phyloP scores from a whole-genome alignment of 1,139 yeast genomes.

The Zygosaccharomyces pseudobailii region DNA sequence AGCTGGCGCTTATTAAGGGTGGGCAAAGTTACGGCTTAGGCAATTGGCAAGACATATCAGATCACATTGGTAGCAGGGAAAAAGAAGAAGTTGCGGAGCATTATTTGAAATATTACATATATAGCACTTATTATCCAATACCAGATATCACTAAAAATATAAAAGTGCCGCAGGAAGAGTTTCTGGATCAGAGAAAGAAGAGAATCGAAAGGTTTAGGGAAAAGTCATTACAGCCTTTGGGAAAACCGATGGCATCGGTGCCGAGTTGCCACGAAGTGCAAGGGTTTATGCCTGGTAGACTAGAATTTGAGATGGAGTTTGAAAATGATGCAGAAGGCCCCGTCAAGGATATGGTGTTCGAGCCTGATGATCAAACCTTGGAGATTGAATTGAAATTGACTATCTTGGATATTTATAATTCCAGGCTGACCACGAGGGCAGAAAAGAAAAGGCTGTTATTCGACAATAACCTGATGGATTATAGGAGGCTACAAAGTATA shows the following conservation, averaged over 20 bases:
- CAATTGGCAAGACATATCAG: slow-evolving; percentile 96
- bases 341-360: slow-evolving; percentile 92
- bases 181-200: slow-evolving; percentile 61
- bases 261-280: slow-evolving; percentile 97
- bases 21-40: slow-evolving; percentile 90
- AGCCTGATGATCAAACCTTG: slow-evolving; percentile 81
- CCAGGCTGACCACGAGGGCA: slow-evolving; percentile 84
- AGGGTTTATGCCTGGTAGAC: slow-evolving; percentile 97
- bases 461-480: slow-evolving; percentile 74
- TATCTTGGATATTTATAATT: slow-evolving; percentile 81
- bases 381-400: slow-evolving; percentile 88
- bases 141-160: slow-evolving; percentile 76
- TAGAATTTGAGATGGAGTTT: slow-evolving; percentile 92
- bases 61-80: slow-evolving; percentile 86
- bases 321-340: slow-evolving; percentile 96
- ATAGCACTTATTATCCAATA: slow-evolving; percentile 69
- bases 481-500: slow-evolving; percentile 50
- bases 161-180: slow-evolving; percentile 59
- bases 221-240: slow-evolving; percentile 71
- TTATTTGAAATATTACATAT: slow-evolving; percentile 64
- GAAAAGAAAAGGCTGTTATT: slow-evolving; percentile 83
- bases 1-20: slow-evolving; percentile 79
- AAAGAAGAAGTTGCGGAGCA: slow-evolving; percentile 89
- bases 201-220: slow-evolving; percentile 69
- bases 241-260: slow-evolving; percentile 84